Percentiles rank a stretch among this genome's conserved stretches.
phyloP scores from a whole-genome alignment of 257 asterid species.

The Nicotiana tabacum region DNA sequence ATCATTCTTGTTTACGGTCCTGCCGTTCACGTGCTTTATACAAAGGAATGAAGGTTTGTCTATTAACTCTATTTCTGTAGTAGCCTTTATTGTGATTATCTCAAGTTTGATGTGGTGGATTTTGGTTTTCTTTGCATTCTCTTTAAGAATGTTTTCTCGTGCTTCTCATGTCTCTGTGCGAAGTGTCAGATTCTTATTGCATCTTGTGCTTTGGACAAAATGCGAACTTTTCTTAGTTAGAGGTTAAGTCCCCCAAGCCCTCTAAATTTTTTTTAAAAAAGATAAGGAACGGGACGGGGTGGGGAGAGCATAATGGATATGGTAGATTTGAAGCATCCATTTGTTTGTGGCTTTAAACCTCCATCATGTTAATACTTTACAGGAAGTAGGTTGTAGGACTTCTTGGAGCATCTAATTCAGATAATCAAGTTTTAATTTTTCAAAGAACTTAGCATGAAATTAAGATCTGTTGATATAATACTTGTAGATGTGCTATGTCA shows the following conservation, averaged over 20 bases:
- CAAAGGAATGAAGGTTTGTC: conserved; percentile 90
- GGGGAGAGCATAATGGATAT: neutral
- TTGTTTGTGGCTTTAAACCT: neutral
- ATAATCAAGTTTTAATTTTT: neutral
- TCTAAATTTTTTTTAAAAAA: neutral
- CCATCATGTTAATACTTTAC: neutral
- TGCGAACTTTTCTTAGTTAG: neutral
- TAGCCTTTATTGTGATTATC: neutral
- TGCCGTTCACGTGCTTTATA: conserved; percentile 93
- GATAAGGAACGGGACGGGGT: neutral
- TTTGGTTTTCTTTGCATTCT: conserved; percentile 4
- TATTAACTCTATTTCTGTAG: neutral
- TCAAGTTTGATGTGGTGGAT: neutral
- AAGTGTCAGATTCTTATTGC: neutral
- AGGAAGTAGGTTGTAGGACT: neutral
- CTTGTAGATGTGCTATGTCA: neutral
- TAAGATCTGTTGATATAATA: neutral
- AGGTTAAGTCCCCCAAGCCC: neutral
- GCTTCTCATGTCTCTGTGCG: neutral
- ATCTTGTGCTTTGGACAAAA: neutral
- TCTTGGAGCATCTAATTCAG: neutral
- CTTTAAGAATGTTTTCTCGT: neutral
- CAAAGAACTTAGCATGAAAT: neutral
- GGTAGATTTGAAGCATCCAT: neutral
- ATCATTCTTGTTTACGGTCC: conserved; percentile 90